Percentiles rank a stretch among this genome's conserved stretches.
These are phyloP conservation scores for Populus hybrid DNA, from an alignment of 441 rosid species.

Conservation along the genomic window DNA sequence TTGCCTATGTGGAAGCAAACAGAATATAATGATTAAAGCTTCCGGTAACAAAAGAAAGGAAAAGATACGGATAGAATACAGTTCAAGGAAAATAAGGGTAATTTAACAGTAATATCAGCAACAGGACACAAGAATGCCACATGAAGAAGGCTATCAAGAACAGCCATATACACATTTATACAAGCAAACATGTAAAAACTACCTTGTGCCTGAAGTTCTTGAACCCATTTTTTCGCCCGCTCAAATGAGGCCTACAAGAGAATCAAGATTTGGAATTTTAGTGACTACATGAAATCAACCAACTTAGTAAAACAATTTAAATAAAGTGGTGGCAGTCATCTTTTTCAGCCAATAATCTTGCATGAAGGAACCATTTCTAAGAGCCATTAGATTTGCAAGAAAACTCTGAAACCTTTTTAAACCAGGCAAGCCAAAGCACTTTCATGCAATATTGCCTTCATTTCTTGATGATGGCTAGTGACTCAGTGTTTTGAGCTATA, in stretches of 20 bases:
- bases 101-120: background rate
- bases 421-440: background rate
- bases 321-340: background rate
- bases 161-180: background rate
- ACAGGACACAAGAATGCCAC: background rate
- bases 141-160: background rate
- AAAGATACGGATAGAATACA: background rate
- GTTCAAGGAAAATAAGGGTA: background rate
- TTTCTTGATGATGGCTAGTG: background rate
- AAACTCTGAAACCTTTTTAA: background rate
- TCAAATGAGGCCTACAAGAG: slow-evolving; percentile 79
- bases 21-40: background rate
- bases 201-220: slow-evolving; percentile 97
- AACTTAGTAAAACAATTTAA: background rate
- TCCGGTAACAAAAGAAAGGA: background rate
- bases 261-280: background rate
- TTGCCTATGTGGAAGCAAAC: slow-evolving; percentile 47
- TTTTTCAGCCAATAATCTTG: background rate
- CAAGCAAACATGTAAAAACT: slow-evolving; percentile 16
- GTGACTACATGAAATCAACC: background rate
- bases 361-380: background rate
- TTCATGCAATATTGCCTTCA: background rate
- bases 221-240: slow-evolving; percentile 95
- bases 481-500: background rate
- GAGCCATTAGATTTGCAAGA: background rate